These are phyloP conservation scores for Letharia columbiana DNA, from an alignment of 495 filamentous ascomycete species.

Conservation along the genomic window DNA sequence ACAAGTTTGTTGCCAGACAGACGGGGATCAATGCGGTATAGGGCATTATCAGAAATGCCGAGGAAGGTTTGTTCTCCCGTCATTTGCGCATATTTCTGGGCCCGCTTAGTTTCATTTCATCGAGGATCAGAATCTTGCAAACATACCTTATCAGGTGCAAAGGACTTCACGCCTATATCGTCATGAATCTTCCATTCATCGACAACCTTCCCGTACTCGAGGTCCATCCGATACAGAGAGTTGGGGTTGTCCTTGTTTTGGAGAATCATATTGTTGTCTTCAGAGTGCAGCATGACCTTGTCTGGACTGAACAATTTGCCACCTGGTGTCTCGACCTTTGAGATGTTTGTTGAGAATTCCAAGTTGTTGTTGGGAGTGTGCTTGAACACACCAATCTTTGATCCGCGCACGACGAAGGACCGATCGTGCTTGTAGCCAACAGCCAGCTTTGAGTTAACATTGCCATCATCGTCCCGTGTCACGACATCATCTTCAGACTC, in stretches of 20 bases:
- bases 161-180: slow-evolving; percentile 82
- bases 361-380: slow-evolving; percentile 87
- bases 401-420: slow-evolving; percentile 91
- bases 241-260: slow-evolving; percentile 81
- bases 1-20: slow-evolving; percentile 86
- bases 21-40: slow-evolving; percentile 92
- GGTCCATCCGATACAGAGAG: slow-evolving; percentile 93
- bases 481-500: slow-evolving; percentile 84
- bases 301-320: slow-evolving; percentile 86
- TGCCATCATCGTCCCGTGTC: slow-evolving; percentile 61
- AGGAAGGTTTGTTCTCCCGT: slow-evolving; percentile 90
- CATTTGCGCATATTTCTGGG: slow-evolving; percentile 93
- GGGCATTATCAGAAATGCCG: slow-evolving; percentile 79
- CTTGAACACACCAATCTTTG: slow-evolving; percentile 98
- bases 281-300: slow-evolving; percentile 96
- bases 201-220: slow-evolving; percentile 97
- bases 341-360: slow-evolving; percentile 96
- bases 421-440: slow-evolving; percentile 97
- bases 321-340: slow-evolving; percentile 81
- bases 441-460: slow-evolving; percentile 91
- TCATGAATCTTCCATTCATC: slow-evolving; percentile 99
- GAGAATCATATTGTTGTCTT: slow-evolving; percentile 86
- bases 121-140: background rate
- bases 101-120: slow-evolving; percentile 6
- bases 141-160: slow-evolving; percentile 76